Evolutionary conservation across 306 rosid genomes (phyloP).

Genomic region (Rosa lucieae): DNA sequence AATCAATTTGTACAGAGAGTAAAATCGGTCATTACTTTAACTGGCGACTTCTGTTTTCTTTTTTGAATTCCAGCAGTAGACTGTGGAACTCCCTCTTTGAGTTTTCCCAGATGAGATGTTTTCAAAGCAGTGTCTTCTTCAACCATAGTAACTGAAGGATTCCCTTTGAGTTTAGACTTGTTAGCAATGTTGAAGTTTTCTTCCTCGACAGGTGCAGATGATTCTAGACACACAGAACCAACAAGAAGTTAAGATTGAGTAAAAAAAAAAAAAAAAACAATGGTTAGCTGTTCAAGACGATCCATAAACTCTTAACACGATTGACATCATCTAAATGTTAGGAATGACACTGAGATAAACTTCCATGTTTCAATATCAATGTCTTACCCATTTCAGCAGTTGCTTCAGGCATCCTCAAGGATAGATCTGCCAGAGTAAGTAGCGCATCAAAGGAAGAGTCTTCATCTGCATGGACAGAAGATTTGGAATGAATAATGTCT

Average conservation of each 20-base stretch:
- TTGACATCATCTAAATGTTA: background rate
- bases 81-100: conserved; percentile 41
- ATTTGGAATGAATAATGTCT: conserved; percentile 13
- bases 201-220: conserved; percentile 52
- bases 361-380: conserved; percentile 15
- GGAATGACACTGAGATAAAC: conserved; percentile 15
- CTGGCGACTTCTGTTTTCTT: conserved; percentile 59
- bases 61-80: conserved; percentile 49
- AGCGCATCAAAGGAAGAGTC: conserved; percentile 79
- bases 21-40: conserved; percentile 47
- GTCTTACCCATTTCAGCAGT: conserved; percentile 60
- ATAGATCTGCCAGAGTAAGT: conserved; percentile 82
- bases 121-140: conserved; percentile 39
- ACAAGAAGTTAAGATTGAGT: conserved; percentile 24
- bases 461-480: conserved; percentile 60
- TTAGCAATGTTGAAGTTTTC: conserved; percentile 38
- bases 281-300: conserved; percentile 1
- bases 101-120: conserved; percentile 43
- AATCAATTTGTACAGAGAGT: conserved; percentile 17
- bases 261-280: background rate
- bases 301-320: background rate
- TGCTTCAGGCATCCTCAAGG: conserved; percentile 84
- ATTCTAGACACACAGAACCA: conserved; percentile 48
- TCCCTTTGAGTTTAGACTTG: conserved; percentile 52
- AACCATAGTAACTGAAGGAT: conserved; percentile 37